Evolutionary conservation across 2,329 filamentous ascomycete genomes (phyloP).

Genomic region (Colletotrichum somersetense): DNA sequence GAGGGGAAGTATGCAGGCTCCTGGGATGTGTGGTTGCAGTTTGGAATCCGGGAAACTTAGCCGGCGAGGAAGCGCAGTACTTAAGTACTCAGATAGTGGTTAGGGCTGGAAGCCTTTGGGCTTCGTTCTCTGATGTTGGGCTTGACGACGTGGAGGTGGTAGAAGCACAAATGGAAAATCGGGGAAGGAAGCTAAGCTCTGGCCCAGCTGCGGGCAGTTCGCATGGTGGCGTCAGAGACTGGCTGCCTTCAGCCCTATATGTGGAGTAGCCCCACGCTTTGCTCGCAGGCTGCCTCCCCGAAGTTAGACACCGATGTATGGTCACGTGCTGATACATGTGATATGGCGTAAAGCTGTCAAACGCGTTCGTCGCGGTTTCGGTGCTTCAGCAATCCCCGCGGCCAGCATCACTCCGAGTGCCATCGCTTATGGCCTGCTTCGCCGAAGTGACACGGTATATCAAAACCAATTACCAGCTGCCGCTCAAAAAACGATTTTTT

Average conservation of each 20-base stretch:
- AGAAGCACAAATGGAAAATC: background rate
- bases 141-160: background rate
- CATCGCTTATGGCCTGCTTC: background rate
- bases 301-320: rapidly evolving
- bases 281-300: background rate
- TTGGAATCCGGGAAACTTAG: background rate
- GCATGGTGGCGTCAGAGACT: slow-evolving; percentile 38
- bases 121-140: slow-evolving; percentile 13
- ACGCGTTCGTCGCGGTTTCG: slow-evolving; percentile 6
- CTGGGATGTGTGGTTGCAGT: slow-evolving; percentile 16
- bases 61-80: background rate
- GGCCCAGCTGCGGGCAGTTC: slow-evolving; percentile 16
- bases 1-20: background rate
- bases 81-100: background rate
- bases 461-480: background rate
- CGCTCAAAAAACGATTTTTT: background rate
- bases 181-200: slow-evolving; percentile 8
- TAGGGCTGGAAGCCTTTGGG: slow-evolving; percentile 10
- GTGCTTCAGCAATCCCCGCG: background rate
- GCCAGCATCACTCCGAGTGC: no score
- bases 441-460: background rate
- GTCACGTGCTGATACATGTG: slow-evolving; percentile 30
- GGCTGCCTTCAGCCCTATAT: slow-evolving; percentile 44
- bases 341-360: slow-evolving; percentile 23
- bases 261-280: slow-evolving; percentile 35